Evolutionary conservation across 345 rosid genomes (phyloP), one percentile per base, ranked within the genome.

Genomic region (Camelina sativa): DNA sequence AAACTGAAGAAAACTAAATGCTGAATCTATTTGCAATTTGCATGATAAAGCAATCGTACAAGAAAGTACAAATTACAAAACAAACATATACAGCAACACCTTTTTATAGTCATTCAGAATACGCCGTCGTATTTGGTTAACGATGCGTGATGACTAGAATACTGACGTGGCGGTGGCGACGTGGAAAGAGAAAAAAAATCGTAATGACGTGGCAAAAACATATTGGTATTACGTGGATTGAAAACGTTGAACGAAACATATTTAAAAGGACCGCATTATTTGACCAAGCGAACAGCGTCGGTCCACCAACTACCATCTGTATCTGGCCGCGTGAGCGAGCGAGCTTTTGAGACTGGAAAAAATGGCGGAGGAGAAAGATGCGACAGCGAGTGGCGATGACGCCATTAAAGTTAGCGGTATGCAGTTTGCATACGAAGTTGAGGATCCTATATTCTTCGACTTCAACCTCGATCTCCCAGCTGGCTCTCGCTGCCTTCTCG

Each of bases 401-500:
- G 79, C 74, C 19, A 82, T 91, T 47, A 80, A 81, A 71, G 91
- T 93, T 37, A 48, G 85, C 43, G 93, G 90, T 19, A 88, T 93
- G 98, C 94, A 91, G 52, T 93, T 87, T 62, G 78, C 84, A 12
- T 93, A 93, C 83, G 89, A 89, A 28, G 71, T 53, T 13, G 84
- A 87, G 4, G 54, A 82, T 69, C 92, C 94, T 32, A 79, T 93
- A 52, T 91, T 93, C 86, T 80, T 75, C 76, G 86, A 88, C 60
- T 91, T 93, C 88, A 70, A 67, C 48, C 86, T 93, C 79, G 64
- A 84, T 37, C 79, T 89, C 23, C 37, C 88, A 19, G 87, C 87
- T 9, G 96, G 97, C 73, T 87, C 96, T 77, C 94, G 97, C 44
- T 91, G 96, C 82, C 96, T 91, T 74, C 90, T 93, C 22, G 88